Conservation (phyloP, 1,284 basidiomycete species). For the Trichosporon sp. region DNA sequence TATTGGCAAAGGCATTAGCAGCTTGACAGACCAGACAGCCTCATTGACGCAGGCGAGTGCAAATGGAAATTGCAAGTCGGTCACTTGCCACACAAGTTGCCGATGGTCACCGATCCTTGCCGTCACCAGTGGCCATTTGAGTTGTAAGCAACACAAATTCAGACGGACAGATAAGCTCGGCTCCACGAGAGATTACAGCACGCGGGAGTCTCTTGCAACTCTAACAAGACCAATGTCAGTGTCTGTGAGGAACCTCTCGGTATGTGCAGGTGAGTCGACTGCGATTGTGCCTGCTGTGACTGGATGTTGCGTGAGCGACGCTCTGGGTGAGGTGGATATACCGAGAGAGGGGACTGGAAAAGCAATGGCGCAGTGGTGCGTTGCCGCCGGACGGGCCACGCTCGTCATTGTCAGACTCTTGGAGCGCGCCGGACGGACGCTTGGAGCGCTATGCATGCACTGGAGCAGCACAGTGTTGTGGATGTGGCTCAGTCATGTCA, state of each 20-base stretch:
- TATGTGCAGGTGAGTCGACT: neutral
- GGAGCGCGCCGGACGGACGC: no score
- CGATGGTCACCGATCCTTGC: neutral
- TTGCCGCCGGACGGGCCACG: no score
- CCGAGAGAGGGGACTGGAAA: no score
- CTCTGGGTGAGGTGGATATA: no score
- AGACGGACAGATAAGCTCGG: neutral
- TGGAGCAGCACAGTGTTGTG: no score
- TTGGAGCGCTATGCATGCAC: no score
- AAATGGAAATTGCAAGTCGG: neutral
- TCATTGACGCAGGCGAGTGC: neutral
- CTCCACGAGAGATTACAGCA: slow-evolving; percentile 1
- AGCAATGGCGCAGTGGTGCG: no score
- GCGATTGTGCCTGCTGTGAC: neutral
- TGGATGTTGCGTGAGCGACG: no score
- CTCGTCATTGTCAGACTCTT: no score
- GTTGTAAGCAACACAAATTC: neutral
- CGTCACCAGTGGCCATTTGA: neutral
- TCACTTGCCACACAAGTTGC: neutral
- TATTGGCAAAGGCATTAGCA: no score
- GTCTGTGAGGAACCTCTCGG: neutral
- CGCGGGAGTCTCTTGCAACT: neutral
- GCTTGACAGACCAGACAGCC: no score
- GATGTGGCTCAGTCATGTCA: no score
- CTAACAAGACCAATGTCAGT: neutral